These are phyloP conservation scores for Potentilla sterilis DNA, from an alignment of 306 rosid species.

Conservation along the genomic window DNA sequence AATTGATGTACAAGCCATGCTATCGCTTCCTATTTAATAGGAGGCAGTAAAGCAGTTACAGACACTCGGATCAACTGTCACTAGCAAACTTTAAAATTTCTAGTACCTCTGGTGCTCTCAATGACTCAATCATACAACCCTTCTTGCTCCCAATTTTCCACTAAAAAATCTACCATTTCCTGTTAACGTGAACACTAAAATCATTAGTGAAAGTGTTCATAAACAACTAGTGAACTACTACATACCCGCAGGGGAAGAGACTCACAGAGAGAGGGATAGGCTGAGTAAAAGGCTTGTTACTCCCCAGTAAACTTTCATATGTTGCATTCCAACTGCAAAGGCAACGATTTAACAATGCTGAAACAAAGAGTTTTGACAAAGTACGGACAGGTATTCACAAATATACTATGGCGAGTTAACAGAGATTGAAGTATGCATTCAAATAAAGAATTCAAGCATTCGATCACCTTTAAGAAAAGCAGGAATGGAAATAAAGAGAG, in stretches of 20 bases:
- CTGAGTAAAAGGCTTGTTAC: constrained; percentile 83
- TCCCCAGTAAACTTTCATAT: constrained; percentile 76
- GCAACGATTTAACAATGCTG: constrained; percentile 51
- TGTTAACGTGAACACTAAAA: constrained; percentile 28
- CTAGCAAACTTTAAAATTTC: constrained; percentile 27
- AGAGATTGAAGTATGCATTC: too few species aligned
- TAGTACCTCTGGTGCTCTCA: constrained; percentile 39
- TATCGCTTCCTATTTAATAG: constrained; percentile 36
- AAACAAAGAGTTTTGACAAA: constrained; percentile 61
- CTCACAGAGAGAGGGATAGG: constrained; percentile 79
- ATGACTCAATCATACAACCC: constrained; percentile 83
- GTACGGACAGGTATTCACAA: constrained; percentile 37
- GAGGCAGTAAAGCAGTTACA: constrained; percentile 29
- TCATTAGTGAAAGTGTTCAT: neutral
- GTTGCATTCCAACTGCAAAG: constrained; percentile 94
- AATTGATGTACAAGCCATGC: constrained; percentile 37
- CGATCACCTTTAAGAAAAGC: neutral
- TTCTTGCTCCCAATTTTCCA: constrained; percentile 91
- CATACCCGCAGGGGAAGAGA: constrained; percentile 6
- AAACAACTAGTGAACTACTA: neutral
- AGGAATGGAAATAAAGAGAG: neutral
- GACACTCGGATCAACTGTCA: constrained; percentile 33
- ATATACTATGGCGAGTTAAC: constrained; percentile 18
- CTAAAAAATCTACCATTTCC: constrained; percentile 99
- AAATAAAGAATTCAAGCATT: too few species aligned